These are phyloP conservation scores for Xylaria intraflava DNA, from an alignment of 495 filamentous ascomycete genomes.

Conservation along the genomic window DNA sequence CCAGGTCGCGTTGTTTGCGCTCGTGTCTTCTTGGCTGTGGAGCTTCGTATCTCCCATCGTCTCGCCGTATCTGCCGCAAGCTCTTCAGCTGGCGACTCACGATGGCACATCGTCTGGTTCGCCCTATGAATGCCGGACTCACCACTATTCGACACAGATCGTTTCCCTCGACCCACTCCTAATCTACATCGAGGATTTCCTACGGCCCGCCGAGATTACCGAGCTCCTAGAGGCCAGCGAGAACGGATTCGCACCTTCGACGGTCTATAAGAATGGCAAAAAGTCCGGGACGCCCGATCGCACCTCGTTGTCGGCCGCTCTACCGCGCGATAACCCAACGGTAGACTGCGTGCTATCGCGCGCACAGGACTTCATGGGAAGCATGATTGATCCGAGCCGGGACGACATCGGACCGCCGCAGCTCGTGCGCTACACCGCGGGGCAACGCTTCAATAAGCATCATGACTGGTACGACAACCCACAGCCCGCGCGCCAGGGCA, in stretches of 20 bases:
- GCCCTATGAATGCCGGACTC: conserved; percentile 8
- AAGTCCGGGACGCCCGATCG: conserved; percentile 31
- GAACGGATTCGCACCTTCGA: conserved; percentile 33
- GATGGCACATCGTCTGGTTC: background rate
- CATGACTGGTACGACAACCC: conserved; percentile 42
- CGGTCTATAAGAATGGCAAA: conserved; percentile 34
- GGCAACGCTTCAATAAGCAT: conserved; percentile 41
- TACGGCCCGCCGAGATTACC: conserved; percentile 30
- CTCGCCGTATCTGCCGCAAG: conserved; percentile 7
- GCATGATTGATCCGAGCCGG: conserved; percentile 35
- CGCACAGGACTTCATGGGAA: conserved; percentile 37
- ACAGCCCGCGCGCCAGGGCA: conserved; percentile 23
- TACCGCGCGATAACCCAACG: conserved; percentile 35
- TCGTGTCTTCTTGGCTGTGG: conserved; percentile 8
- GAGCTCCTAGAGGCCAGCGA: conserved; percentile 35
- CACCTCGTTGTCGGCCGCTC: conserved; percentile 38
- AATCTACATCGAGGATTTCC: conserved; percentile 41
- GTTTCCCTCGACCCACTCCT: conserved; percentile 35
- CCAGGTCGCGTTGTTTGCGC: conserved; percentile 5
- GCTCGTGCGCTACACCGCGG: conserved; percentile 41
- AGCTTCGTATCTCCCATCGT: background rate
- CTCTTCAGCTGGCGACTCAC: background rate
- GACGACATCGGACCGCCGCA: conserved; percentile 45
- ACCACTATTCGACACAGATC: conserved; percentile 8
- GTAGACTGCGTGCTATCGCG: conserved; percentile 39